Percentiles rank a stretch among this genome's conserved stretches.
Evolutionary conservation across 202 grass and related monocot species (phyloP).

Genomic region (Bolboschoenoplectus hybrid): DNA sequence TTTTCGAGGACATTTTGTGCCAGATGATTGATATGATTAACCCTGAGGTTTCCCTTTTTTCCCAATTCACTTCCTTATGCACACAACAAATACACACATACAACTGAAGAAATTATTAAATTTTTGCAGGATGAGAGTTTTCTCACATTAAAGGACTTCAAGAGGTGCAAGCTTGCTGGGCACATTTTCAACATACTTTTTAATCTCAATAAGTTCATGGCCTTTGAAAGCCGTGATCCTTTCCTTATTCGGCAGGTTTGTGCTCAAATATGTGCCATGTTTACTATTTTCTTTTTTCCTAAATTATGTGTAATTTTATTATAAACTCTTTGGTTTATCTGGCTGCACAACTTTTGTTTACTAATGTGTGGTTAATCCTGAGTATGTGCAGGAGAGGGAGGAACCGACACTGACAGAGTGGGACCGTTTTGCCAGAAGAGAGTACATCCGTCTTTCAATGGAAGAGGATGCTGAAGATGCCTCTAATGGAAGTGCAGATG

Average conservation of each 20-base stretch:
- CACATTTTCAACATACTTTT: conserved; percentile 98
- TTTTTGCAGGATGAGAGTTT: conserved; percentile 68
- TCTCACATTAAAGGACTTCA: conserved; percentile 78
- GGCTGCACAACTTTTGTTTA: conserved; percentile 36
- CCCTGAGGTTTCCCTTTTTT: conserved; percentile 62
- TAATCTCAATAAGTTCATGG: conserved; percentile 98
- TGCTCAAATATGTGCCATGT: conserved; percentile 36
- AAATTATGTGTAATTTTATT: neutral
- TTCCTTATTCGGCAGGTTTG: conserved; percentile 97
- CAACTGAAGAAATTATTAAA: conserved; percentile 30
- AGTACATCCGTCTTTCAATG: conserved; percentile 93
- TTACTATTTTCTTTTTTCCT: conserved; percentile 34
- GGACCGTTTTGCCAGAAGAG: conserved; percentile 93
- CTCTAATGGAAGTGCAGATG: conserved; percentile 96
- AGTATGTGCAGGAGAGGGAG: conserved; percentile 79
- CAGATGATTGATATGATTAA: conserved; percentile 97
- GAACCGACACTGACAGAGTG: conserved; percentile 95
- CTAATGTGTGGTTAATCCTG: conserved; percentile 28
- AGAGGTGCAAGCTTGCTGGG: conserved; percentile 77
- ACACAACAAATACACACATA: neutral
- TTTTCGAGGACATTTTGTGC: conserved; percentile 94
- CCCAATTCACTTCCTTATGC: neutral
- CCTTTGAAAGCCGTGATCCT: conserved; percentile 93
- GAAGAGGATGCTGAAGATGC: conserved; percentile 99
- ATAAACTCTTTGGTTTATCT: neutral